These are phyloP conservation scores for Pythium scleroteichum DNA, from an alignment of 352 stramenopile species.

Conservation along the genomic window DNA sequence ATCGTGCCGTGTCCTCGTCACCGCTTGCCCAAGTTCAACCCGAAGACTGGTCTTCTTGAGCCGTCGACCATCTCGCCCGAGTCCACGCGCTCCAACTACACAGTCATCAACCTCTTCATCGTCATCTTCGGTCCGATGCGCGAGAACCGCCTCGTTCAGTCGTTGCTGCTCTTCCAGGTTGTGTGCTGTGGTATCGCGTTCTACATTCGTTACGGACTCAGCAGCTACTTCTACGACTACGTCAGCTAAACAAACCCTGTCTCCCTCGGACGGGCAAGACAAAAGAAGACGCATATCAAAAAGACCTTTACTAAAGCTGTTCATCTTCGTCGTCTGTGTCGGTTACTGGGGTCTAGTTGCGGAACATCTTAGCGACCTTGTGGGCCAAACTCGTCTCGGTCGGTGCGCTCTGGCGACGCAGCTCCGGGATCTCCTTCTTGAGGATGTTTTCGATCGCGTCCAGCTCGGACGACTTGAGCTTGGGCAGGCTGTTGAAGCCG, in stretches of 20 bases:
- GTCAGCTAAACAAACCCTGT: conserved; percentile 50
- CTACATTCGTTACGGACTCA: conserved; percentile 83
- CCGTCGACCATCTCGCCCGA: conserved; percentile 91
- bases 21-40: conserved; percentile 94
- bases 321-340: neutral
- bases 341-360: conserved; percentile 21
- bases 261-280: neutral
- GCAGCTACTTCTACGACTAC: conserved; percentile 88
- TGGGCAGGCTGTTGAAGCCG: conserved; percentile 81
- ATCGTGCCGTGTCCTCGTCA: conserved; percentile 97
- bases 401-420: conserved; percentile 85
- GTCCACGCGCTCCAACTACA: conserved; percentile 84
- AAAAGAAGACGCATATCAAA: neutral
- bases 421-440: conserved; percentile 83
- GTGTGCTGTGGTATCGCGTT: conserved; percentile 76
- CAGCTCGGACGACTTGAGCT: conserved; percentile 82
- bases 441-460: conserved; percentile 90
- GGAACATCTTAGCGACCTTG: conserved; percentile 86
- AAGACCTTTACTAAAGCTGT: too few species aligned
- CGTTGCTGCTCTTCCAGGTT: conserved; percentile 75
- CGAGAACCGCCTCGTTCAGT: conserved; percentile 68
- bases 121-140: conserved; percentile 83
- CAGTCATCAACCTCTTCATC: conserved; percentile 88
- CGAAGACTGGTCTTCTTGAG: conserved; percentile 90
- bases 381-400: conserved; percentile 82